phyloP scores from a whole-genome alignment of 2,329 filamentous ascomycete species.

The Didymella pinodella region DNA sequence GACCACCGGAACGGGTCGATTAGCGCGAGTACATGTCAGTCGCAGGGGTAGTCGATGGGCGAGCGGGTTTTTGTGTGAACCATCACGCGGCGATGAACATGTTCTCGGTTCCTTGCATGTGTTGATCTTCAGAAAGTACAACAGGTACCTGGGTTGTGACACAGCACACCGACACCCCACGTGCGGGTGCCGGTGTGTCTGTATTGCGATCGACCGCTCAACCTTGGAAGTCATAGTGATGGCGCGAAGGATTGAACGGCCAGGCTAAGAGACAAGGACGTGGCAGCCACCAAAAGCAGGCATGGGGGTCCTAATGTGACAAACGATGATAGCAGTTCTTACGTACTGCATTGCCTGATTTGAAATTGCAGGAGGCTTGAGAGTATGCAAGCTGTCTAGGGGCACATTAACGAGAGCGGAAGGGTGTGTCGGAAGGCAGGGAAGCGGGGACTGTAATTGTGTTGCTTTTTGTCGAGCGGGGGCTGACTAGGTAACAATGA shows the following conservation, averaged over 20 bases:
- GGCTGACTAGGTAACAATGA: constrained; percentile 5
- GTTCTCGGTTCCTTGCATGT: neutral
- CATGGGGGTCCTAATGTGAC: constrained; percentile 6
- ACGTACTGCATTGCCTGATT: constrained; percentile 8
- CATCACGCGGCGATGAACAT: neutral
- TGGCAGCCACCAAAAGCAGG: constrained; percentile 3
- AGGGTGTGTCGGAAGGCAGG: neutral
- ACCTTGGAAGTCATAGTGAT: neutral
- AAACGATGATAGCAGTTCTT: constrained; percentile 10
- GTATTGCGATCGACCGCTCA: neutral
- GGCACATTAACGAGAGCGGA: neutral
- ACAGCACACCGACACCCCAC: neutral
- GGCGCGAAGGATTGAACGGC: constrained; percentile 4
- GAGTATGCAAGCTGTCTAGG: neutral
- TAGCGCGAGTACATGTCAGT: constrained; percentile 1
- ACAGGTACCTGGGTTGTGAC: neutral
- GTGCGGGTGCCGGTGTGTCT: neutral
- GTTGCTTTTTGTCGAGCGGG: constrained; percentile 14
- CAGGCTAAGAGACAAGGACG: constrained; percentile 8
- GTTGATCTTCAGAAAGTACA: neutral
- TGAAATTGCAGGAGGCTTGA: constrained; percentile 5
- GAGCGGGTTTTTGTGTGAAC: neutral
- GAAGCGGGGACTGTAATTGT: constrained; percentile 1
- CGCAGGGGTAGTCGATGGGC: constrained; percentile 1
- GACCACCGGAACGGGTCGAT: constrained; percentile 18